A percentile compares a stretch with the other conserved stretches of the same genome.
These are phyloP conservation scores for Helenozyma baotianmanensis DNA, from an alignment of 805 yeast species.

Conservation along the genomic window DNA sequence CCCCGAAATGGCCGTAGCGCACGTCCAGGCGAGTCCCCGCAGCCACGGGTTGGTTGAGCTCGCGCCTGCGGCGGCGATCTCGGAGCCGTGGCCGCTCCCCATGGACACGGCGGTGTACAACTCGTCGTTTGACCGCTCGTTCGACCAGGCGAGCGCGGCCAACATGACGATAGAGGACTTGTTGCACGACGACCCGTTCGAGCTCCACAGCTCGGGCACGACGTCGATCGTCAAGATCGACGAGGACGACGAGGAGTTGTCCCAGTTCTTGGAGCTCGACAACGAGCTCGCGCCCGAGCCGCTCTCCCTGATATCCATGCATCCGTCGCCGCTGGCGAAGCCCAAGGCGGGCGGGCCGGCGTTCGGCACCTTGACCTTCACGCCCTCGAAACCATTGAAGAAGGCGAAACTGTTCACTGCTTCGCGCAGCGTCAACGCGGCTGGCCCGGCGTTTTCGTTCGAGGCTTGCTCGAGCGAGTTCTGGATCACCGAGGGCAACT, in stretches of 20 bases:
- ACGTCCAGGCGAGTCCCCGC: too few relatives aligned
- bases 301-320: background rate
- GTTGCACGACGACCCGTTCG: constrained; percentile 2
- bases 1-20: too few relatives aligned
- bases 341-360: background rate
- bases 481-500: constrained; percentile 10
- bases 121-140: too few relatives aligned
- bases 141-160: too few relatives aligned
- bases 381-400: constrained; percentile 1
- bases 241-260: constrained; percentile 1
- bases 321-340: background rate
- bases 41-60: too few relatives aligned
- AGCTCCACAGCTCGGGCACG: background rate
- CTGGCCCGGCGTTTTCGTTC: constrained; percentile 9
- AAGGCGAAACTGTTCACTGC: constrained; percentile 8
- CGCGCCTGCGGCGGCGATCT: too few relatives aligned
- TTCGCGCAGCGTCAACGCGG: constrained; percentile 2
- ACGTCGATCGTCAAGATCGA: background rate
- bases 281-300: background rate
- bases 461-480: constrained; percentile 15
- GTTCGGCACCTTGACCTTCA: background rate
- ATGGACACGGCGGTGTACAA: too few relatives aligned
- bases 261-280: constrained; percentile 2
- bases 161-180: too few relatives aligned
- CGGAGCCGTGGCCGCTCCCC: too few relatives aligned